These are phyloP conservation scores for Bassia scoparia DNA, from an alignment of 148 eudicot genomes.

Conservation along the genomic window DNA sequence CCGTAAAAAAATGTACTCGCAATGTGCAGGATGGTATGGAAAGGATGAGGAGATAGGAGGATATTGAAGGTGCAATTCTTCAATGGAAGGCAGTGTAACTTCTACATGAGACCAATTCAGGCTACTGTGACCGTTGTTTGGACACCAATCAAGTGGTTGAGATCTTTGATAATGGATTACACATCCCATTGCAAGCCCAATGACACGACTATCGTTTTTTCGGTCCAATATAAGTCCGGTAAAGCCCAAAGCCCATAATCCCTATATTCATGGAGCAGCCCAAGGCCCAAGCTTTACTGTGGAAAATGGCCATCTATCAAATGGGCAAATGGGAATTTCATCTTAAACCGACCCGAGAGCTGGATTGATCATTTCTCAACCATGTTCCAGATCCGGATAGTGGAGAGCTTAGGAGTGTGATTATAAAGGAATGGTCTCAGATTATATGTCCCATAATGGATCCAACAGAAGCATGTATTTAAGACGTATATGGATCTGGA, in stretches of 20 bases:
- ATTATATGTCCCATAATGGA: conserved; percentile 99
- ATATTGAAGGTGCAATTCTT: conserved; percentile 82
- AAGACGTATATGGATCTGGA: conserved; percentile 98
- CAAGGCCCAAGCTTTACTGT: conserved; percentile 73
- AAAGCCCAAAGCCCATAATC: conserved; percentile 38
- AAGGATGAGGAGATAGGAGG: conserved; percentile 63
- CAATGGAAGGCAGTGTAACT: conserved; percentile 70
- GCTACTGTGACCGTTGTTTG: conserved; percentile 76
- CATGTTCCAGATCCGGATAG: conserved; percentile 54
- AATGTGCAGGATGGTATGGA: conserved; percentile 74
- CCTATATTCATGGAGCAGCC: conserved; percentile 92
- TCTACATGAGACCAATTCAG: conserved; percentile 96
- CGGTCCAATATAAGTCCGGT: conserved; percentile 31
- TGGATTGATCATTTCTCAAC: conserved; percentile 71
- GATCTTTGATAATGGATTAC: conserved; percentile 52
- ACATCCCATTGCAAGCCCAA: conserved; percentile 73
- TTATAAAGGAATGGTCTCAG: conserved; percentile 89
- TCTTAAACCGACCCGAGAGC: conserved; percentile 93
- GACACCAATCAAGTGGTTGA: conserved; percentile 64
- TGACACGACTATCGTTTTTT: conserved; percentile 71
- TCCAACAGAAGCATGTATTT: conserved; percentile 90
- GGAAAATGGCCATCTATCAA: conserved; percentile 53
- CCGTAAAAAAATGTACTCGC: no score
- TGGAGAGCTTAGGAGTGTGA: conserved; percentile 65
- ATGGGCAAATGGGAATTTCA: conserved; percentile 99